Evolutionary conservation across 805 yeast species (phyloP).

Genomic region (Ogataea paradorogensis): DNA sequence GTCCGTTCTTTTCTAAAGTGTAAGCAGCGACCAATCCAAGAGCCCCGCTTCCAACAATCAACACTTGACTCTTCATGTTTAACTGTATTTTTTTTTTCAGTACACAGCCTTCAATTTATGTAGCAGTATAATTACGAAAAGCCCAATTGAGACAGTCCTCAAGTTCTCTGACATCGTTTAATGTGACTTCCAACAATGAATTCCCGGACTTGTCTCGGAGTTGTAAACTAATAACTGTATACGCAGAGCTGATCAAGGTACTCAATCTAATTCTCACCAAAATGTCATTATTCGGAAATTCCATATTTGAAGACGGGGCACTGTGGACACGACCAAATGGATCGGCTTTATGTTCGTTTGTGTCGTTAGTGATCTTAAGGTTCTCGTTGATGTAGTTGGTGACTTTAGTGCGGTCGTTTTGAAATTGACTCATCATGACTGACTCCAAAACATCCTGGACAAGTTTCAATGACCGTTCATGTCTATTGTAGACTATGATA

Average conservation of each 20-base stretch:
- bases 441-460: constrained; percentile 28
- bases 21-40: constrained; percentile 78
- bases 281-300: constrained; percentile 11
- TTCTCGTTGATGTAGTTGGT: constrained; percentile 13
- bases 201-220: constrained; percentile 16
- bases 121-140: constrained; percentile 26
- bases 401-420: constrained; percentile 21
- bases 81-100: background rate
- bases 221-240: constrained; percentile 17
- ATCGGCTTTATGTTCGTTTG: constrained; percentile 23
- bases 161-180: constrained; percentile 50
- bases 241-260: constrained; percentile 15
- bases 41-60: constrained; percentile 82
- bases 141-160: constrained; percentile 60
- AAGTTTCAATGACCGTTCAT: constrained; percentile 42
- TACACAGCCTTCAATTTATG: constrained; percentile 2
- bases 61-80: constrained; percentile 34
- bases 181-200: constrained; percentile 41
- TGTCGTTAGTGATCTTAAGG: constrained; percentile 16
- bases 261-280: constrained; percentile 15
- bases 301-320: constrained; percentile 23
- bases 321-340: constrained; percentile 24
- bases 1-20: constrained; percentile 46
- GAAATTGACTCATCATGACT: constrained; percentile 12
- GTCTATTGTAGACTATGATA: constrained; percentile 55